Base-by-base conservation (phyloP, 768 basidiomycete species). In the Macrolepiota albuminosa region DNA sequence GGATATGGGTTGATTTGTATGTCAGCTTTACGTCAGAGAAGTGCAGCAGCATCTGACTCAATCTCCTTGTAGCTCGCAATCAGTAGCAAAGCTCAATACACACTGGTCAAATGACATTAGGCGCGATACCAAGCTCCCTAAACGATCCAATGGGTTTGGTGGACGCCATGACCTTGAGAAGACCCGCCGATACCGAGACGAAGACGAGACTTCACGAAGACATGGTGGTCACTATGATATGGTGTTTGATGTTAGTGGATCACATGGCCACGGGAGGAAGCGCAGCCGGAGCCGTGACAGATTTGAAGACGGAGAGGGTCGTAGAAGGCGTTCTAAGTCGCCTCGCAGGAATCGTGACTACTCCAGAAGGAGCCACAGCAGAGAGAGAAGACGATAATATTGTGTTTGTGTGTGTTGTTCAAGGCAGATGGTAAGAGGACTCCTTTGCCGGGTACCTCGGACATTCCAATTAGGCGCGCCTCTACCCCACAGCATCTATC, bases 1-100 rank as follows among this genome's bases (percentile, higher is more conserved):
- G 97, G 13, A 98, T 99, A 68, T 98, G 96, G 93, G 96, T 99
- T 63, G 97, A 98, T 74, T 98, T 99, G 89, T 95, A 66, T 40
- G 45, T 21, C 57, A 33, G 54, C 16, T 45, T 40, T 33, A 54
- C 47, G 46, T 65, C n/a, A 29, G 40, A 40, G 34, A 51, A 37
- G 34, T 37, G 10, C 51, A 49, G 10, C 51, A 49, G 34, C 55
- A 56, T 16, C 50, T 68, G 58, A 52, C 67, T 67, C 51, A 71
- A 66, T 58, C 24, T 26, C 45, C 45, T 46, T 46, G 24, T 56
- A 81, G 91, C 80, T 95, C 93, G 8, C 95, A 98, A 80, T 97
- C 95, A 14, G 96, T 99, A 53, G 89, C 95, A 3, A 88, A 89
- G 52, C 73, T 93, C 52, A 95, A 96, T 70, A 85, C 76, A 10